Evolutionary conservation across 1,284 basidiomycete genomes (phyloP).

Genomic region (Puccinia horiana): DNA sequence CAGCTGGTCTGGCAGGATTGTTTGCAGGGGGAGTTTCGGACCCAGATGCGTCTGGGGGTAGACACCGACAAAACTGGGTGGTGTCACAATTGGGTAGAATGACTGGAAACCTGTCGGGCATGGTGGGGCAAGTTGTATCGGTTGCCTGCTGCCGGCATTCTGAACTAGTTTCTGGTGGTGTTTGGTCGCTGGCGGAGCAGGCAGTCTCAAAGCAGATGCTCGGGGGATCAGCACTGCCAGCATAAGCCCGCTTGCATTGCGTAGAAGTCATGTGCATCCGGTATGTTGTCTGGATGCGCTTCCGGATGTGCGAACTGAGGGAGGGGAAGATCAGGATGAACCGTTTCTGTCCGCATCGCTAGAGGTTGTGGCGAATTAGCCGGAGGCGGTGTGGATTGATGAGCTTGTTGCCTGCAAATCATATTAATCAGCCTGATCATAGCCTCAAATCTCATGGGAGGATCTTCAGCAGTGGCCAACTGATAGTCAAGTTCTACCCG

Average conservation of each 20-base stretch:
- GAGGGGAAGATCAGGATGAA: too few species aligned
- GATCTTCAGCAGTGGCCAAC: not conserved
- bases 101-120: not conserved
- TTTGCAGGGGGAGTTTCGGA: not conserved
- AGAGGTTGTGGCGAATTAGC: too few species aligned
- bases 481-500: not conserved
- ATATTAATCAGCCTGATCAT: not conserved
- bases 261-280: not conserved
- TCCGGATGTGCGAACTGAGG: not conserved
- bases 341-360: too few species aligned
- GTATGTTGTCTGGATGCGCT: not conserved
- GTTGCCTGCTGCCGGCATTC: too few species aligned
- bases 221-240: not conserved
- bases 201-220: not conserved
- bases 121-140: not conserved
- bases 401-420: not conserved
- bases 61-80: not conserved
- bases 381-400: not conserved
- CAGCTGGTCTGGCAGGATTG: not conserved
- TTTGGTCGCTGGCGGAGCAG: too few species aligned
- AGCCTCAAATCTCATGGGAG: not conserved
- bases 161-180: not conserved
- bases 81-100: not conserved
- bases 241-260: not conserved
- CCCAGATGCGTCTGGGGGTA: not conserved